These are phyloP conservation scores for Xylaria polymorpha DNA, from an alignment of 2,329 filamentous ascomycete species.

Conservation along the genomic window DNA sequence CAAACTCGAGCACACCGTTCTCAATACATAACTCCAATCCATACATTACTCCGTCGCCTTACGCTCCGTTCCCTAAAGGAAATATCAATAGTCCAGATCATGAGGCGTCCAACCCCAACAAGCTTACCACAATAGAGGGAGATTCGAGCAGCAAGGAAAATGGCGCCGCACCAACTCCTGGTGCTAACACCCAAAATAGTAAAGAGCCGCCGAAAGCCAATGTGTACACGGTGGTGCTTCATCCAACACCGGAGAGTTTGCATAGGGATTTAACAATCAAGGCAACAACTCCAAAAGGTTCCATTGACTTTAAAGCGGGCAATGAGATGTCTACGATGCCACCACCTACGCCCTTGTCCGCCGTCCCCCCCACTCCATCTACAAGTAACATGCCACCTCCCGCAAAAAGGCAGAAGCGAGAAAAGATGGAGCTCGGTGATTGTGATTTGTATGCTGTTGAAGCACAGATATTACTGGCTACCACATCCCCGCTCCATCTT, in stretches of 20 bases:
- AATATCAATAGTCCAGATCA: conserved; percentile 47
- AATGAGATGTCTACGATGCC: conserved; percentile 60
- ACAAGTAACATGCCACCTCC: conserved; percentile 68
- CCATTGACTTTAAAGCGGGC: conserved; percentile 51
- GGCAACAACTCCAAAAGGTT: conserved; percentile 73
- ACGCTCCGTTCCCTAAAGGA: conserved; percentile 77
- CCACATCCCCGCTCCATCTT: conserved; percentile 79
- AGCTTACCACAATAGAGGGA: conserved; percentile 55
- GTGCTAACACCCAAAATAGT: conserved; percentile 58
- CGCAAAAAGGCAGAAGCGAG: conserved; percentile 74
- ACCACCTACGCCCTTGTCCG: conserved; percentile 73
- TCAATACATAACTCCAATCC: conserved; percentile 94
- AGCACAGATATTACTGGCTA: conserved; percentile 77
- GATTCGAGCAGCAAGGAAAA: conserved; percentile 68
- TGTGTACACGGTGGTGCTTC: conserved; percentile 82
- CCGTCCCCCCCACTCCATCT: conserved; percentile 71
- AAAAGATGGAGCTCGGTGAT: conserved; percentile 80
- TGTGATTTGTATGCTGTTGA: conserved; percentile 80
- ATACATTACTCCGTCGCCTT: conserved; percentile 89
- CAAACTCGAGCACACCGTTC: conserved; percentile 74
- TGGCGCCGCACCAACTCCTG: conserved; percentile 64
- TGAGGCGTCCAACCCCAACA: conserved; percentile 48
- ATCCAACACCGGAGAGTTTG: conserved; percentile 81
- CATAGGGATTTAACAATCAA: conserved; percentile 82
- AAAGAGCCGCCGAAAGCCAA: conserved; percentile 68